These are phyloP conservation scores for Centaurea solstitialis DNA, from an alignment of 129 eudicot genomes.

Conservation along the genomic window DNA sequence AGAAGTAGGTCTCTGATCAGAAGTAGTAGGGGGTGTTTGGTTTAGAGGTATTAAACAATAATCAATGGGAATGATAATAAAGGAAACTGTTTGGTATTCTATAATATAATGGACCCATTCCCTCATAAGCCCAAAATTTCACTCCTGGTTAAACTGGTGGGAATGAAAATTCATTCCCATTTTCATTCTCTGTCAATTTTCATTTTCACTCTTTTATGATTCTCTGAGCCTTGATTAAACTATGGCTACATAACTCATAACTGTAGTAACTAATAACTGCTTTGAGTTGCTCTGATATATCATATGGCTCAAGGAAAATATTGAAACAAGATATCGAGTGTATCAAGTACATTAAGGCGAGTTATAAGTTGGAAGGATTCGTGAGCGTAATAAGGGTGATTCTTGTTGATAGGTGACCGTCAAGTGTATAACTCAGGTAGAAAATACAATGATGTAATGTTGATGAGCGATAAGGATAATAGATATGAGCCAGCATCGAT, in stretches of 20 bases:
- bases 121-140: no score
- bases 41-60: no score
- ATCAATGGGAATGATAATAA: background rate
- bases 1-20: background rate
- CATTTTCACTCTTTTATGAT: background rate
- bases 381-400: background rate
- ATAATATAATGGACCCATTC: no score
- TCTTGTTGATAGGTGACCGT: background rate
- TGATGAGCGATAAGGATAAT: conserved; percentile 9
- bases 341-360: background rate
- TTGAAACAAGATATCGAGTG: background rate
- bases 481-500: background rate
- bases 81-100: background rate
- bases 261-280: background rate
- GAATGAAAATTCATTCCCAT: no score
- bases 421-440: background rate
- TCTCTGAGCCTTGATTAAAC: background rate
- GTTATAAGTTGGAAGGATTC: background rate
- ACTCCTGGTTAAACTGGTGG: no score
- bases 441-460: conserved; percentile 8
- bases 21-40: background rate
- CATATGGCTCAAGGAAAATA: background rate
- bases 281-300: conserved; percentile 4
- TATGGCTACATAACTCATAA: conserved; percentile 17
- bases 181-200: no score